Percentiles rank a stretch among this genome's conserved stretches.
Conservation (phyloP, 2,329 filamentous ascomycete genomes). For the Blastomyces emzantsi region DNA sequence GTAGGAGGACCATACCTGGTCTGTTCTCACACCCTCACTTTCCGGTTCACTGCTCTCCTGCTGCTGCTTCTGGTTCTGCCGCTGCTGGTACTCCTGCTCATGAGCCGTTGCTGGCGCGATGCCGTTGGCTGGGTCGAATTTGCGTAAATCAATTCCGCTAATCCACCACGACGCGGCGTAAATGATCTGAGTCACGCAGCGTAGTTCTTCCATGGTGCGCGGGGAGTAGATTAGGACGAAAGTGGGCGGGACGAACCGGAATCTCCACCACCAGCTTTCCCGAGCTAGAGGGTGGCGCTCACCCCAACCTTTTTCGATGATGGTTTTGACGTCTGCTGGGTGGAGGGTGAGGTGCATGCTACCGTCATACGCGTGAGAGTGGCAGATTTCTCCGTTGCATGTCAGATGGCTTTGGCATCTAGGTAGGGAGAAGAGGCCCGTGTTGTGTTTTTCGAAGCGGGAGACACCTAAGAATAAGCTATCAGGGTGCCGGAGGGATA, state of each 20-base stretch:
- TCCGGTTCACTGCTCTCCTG: background rate
- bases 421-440: constrained; percentile 59
- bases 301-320: constrained; percentile 70
- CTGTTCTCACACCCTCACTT: constrained; percentile 1
- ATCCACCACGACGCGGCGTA: constrained; percentile 63
- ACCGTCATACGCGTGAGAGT: constrained; percentile 67
- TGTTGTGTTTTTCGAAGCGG: constrained; percentile 73
- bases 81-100: background rate
- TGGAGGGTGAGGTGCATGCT: constrained; percentile 74
- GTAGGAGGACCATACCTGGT: constrained; percentile 9
- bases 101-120: background rate
- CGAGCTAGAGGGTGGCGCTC: constrained; percentile 50
- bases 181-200: constrained; percentile 59
- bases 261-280: constrained; percentile 55
- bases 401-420: constrained; percentile 18
- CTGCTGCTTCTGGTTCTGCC: background rate
- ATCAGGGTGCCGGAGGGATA: constrained; percentile 41
- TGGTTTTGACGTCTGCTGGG: constrained; percentile 62
- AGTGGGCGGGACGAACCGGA: constrained; percentile 59
- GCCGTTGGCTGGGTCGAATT: background rate
- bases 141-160: constrained; percentile 15
- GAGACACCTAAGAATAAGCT: constrained; percentile 55
- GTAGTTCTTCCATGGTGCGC: constrained; percentile 57
- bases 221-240: constrained; percentile 82
- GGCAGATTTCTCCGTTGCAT: constrained; percentile 66